phyloP scores from a whole-genome alignment of 352 stramenopile species.

The Phytophthora capsici region DNA sequence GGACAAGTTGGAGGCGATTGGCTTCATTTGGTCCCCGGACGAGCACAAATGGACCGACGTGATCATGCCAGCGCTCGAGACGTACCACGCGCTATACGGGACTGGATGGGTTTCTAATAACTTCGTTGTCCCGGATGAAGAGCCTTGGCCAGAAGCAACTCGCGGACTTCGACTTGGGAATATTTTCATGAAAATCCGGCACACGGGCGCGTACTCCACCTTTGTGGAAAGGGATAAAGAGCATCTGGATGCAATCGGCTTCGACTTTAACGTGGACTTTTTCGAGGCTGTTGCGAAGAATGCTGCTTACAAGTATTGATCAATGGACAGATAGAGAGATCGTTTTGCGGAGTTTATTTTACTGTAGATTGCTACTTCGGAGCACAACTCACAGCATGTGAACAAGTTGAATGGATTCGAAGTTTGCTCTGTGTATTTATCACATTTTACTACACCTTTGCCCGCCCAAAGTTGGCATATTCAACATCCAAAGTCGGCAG shows the following conservation, averaged over 20 bases:
- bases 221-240: constrained; percentile 56
- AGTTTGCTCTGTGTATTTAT: too few species aligned
- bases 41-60: constrained; percentile 57
- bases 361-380: too few species aligned
- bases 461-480: too few species aligned
- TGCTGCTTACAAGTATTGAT: too few species aligned
- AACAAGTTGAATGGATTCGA: too few species aligned
- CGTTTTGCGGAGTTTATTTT: too few species aligned
- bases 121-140: constrained; percentile 48
- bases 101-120: constrained; percentile 38
- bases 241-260: constrained; percentile 49
- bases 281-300: too few species aligned
- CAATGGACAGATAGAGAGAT: too few species aligned
- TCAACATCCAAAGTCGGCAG: too few species aligned
- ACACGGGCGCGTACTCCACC: constrained; percentile 43
- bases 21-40: constrained; percentile 57
- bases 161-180: constrained; percentile 53
- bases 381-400: too few species aligned
- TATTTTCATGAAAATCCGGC: constrained; percentile 62
- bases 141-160: constrained; percentile 43
- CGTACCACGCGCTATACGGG: constrained; percentile 33
- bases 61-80: constrained; percentile 53
- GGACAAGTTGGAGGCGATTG: constrained; percentile 51
- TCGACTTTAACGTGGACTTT: constrained; percentile 27
- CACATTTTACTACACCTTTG: too few species aligned